A percentile compares a stretch with the other conserved stretches of the same genome.
Evolutionary conservation across 306 rosid species (phyloP).

Genomic region (Lathyrus sativus): DNA sequence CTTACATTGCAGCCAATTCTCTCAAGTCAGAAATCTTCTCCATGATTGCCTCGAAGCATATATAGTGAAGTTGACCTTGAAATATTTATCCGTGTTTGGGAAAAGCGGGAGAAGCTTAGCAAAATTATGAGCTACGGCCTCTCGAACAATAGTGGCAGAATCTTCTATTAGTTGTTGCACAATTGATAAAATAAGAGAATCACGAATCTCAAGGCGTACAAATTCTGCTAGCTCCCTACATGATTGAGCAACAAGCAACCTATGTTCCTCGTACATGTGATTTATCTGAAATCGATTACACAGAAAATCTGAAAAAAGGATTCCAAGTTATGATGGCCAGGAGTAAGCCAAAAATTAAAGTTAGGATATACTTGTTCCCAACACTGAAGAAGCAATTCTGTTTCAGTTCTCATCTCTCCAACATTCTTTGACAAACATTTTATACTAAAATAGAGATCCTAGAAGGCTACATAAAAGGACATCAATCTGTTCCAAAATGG

Average conservation of each 20-base stretch:
- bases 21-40: constrained; percentile 98
- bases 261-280: constrained; percentile 95
- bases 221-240: constrained; percentile 91
- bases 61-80: constrained; percentile 99
- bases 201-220: constrained; percentile 90
- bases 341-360: constrained; percentile 15
- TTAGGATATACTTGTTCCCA: constrained; percentile 88
- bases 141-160: constrained; percentile 90
- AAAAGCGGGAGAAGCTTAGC: constrained; percentile 93
- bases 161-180: constrained; percentile 91
- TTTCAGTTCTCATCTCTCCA: constrained; percentile 98
- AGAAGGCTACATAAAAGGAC: no score
- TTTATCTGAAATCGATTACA: constrained; percentile 61
- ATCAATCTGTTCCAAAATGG: constrained; percentile 69
- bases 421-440: constrained; percentile 92
- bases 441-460: no score
- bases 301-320: constrained; percentile 21
- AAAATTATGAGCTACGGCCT: constrained; percentile 90
- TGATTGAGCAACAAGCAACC: constrained; percentile 95
- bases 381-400: constrained; percentile 95
- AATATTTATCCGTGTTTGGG: constrained; percentile 91
- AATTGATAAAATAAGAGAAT: constrained; percentile 90
- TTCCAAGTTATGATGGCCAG: constrained; percentile 29
- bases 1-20: constrained; percentile 95
- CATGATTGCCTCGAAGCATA: constrained; percentile 98